Evolutionary conservation across 163 green algal genomes (phyloP).

Genomic region (Dunaliella salina): DNA sequence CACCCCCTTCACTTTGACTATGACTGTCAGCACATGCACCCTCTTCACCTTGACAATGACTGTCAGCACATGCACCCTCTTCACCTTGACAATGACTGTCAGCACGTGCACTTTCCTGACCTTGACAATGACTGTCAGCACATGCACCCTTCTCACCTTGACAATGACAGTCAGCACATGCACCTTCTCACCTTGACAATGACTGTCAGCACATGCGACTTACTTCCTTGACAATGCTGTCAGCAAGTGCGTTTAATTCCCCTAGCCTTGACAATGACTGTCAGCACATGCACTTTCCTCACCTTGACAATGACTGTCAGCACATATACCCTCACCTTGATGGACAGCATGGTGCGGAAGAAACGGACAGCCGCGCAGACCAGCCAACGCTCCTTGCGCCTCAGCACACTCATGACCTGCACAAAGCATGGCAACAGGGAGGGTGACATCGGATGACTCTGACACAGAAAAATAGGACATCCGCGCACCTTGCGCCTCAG

Average conservation of each 20-base stretch:
- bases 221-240: neutral
- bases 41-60: conserved; percentile 49
- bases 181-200: conserved; percentile 41
- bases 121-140: conserved; percentile 40
- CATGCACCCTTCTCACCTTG: conserved; percentile 27
- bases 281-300: neutral
- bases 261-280: neutral
- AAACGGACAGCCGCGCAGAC: conserved; percentile 78
- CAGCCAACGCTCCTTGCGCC: conserved; percentile 78
- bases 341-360: conserved; percentile 74
- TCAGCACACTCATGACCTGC: conserved; percentile 81
- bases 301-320: no score
- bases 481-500: conserved; percentile 67
- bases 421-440: neutral
- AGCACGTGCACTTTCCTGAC: neutral
- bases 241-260: neutral
- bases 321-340: conserved; percentile 32
- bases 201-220: no score
- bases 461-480: conserved; percentile 85
- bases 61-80: neutral
- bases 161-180: conserved; percentile 13
- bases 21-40: neutral
- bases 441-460: no score
- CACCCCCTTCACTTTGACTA: conserved; percentile 40
- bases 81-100: conserved; percentile 43